These are phyloP conservation scores for Mortierella claussenii DNA, from an alignment of 192 early-diverging fungal species.

Conservation along the genomic window DNA sequence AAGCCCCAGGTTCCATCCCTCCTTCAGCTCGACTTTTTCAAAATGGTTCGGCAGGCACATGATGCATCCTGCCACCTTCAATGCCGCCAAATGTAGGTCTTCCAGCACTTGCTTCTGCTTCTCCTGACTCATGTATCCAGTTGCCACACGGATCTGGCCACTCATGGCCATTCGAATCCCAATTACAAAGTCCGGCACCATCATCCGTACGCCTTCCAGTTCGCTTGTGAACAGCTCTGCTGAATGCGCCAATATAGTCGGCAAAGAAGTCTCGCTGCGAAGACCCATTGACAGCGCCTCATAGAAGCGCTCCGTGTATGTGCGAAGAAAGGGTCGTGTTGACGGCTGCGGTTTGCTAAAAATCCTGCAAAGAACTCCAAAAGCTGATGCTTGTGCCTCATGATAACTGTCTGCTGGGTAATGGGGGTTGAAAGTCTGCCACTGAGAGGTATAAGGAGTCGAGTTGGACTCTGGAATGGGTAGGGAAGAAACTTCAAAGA, in stretches of 20 bases:
- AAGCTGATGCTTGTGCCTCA: constrained; percentile 75
- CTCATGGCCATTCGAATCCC: constrained; percentile 66
- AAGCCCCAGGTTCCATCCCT: constrained; percentile 61
- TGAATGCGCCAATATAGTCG: constrained; percentile 75
- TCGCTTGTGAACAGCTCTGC: constrained; percentile 71
- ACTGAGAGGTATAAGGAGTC: constrained; percentile 17
- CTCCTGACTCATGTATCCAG: constrained; percentile 35
- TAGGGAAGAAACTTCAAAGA: constrained; percentile 75
- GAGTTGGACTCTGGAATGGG: constrained; percentile 36
- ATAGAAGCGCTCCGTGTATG: constrained; percentile 83
- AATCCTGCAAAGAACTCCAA: constrained; percentile 79
- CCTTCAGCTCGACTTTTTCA: constrained; percentile 65
- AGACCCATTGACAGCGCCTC: constrained; percentile 68
- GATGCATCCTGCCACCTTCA: constrained; percentile 70
- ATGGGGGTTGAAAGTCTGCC: constrained; percentile 34
- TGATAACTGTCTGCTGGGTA: constrained; percentile 43
- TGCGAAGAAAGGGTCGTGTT: constrained; percentile 62
- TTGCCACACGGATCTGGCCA: constrained; percentile 37
- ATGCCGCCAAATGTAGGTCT: constrained; percentile 72
- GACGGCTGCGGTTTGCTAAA: constrained; percentile 73
- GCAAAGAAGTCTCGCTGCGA: constrained; percentile 66
- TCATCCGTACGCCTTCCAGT: constrained; percentile 76
- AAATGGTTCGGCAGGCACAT: constrained; percentile 79
- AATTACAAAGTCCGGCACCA: constrained; percentile 79
- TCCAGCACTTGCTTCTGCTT: constrained; percentile 60